Percentiles rank a stretch among this genome's conserved stretches.
Conservation (phyloP, 768 basidiomycete species). For the Mycena leptocephala region DNA sequence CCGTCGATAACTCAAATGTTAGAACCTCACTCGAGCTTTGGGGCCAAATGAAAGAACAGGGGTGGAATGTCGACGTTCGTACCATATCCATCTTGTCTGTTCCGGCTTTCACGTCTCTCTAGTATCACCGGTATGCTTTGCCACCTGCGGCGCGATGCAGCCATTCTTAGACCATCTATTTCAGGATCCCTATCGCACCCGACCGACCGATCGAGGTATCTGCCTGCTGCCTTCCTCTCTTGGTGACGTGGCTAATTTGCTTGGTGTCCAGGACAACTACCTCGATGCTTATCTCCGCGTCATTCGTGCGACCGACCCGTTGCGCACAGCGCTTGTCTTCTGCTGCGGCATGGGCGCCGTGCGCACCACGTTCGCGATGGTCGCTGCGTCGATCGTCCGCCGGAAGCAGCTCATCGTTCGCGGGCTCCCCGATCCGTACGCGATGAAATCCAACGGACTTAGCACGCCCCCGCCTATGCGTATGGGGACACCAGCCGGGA, state of each 20-base stretch:
- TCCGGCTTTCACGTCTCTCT: slow-evolving; percentile 33
- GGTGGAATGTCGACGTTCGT: slow-evolving; percentile 93
- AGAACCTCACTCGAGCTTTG: slow-evolving; percentile 91
- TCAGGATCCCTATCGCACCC: slow-evolving; percentile 94
- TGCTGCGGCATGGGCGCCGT: slow-evolving; percentile 98
- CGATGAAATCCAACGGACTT: slow-evolving; percentile 48
- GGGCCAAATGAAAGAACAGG: slow-evolving; percentile 82
- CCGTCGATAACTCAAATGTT: slow-evolving; percentile 88
- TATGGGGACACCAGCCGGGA: slow-evolving; percentile 27
- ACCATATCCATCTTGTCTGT: slow-evolving; percentile 10
- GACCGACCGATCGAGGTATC: slow-evolving; percentile 85
- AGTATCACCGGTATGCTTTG: slow-evolving; percentile 81
- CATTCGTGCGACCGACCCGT: slow-evolving; percentile 85
- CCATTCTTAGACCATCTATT: background rate
- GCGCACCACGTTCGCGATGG: slow-evolving; percentile 97
- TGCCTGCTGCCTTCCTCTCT: background rate
- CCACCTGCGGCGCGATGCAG: background rate
- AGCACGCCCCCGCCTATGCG: slow-evolving; percentile 13
- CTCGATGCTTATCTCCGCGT: slow-evolving; percentile 93
- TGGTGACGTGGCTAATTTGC: background rate
- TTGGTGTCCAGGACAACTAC: slow-evolving; percentile 84
- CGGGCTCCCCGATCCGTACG: slow-evolving; percentile 88
- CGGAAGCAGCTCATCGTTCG: slow-evolving; percentile 79
- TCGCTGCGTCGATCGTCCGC: slow-evolving; percentile 90
- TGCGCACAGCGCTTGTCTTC: slow-evolving; percentile 89